A percentile compares a stretch with the other conserved stretches of the same genome.
These are phyloP conservation scores for Pythium oligandrum DNA, from an alignment of 352 stramenopile species.

Conservation along the genomic window DNA sequence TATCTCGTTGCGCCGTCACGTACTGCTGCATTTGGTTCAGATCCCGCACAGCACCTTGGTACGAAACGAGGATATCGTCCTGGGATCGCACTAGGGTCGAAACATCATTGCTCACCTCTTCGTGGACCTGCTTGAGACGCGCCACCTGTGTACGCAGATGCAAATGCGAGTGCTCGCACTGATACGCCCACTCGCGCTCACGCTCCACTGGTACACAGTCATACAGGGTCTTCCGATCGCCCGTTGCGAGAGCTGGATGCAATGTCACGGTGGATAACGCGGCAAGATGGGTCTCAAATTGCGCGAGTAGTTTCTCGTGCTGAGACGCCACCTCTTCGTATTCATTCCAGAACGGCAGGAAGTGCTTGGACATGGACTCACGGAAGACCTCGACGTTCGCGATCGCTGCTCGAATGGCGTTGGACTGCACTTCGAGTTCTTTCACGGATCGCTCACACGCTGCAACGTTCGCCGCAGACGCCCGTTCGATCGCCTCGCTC, in stretches of 20 bases:
- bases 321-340: conserved; percentile 51
- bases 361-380: conserved; percentile 75
- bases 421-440: conserved; percentile 59
- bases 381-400: conserved; percentile 76
- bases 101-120: conserved; percentile 67
- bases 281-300: conserved; percentile 68
- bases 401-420: conserved; percentile 68
- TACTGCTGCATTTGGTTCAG: conserved; percentile 49
- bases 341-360: conserved; percentile 75
- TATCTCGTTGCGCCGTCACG: conserved; percentile 37
- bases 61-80: conserved; percentile 35
- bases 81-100: conserved; percentile 39
- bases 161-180: conserved; percentile 75
- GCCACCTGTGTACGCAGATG: conserved; percentile 60
- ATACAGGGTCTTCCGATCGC: conserved; percentile 59
- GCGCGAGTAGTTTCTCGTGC: conserved; percentile 52
- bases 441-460: conserved; percentile 45
- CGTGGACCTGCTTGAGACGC: conserved; percentile 58
- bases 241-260: conserved; percentile 55
- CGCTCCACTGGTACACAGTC: conserved; percentile 81
- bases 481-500: conserved; percentile 53
- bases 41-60: conserved; percentile 35
- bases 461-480: conserved; percentile 45
- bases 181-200: conserved; percentile 68
- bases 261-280: conserved; percentile 52